Evolutionary conservation across 352 stramenopile genomes (phyloP), one percentile per base, ranked within the genome.

Genomic region (Pythium plurisporium): DNA sequence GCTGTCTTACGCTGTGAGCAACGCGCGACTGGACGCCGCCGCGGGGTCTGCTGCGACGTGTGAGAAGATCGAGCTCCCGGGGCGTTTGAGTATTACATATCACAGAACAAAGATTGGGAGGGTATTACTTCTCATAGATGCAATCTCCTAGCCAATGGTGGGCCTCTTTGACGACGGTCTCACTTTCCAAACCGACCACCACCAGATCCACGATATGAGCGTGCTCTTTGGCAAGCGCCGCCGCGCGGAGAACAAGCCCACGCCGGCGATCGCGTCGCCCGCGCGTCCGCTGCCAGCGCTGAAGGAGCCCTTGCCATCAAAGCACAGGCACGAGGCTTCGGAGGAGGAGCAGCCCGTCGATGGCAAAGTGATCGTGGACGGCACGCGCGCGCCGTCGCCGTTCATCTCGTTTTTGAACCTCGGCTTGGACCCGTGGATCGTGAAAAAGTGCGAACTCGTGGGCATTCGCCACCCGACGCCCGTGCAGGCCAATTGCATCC

Each of bases 401-500:
- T 70, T 89, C 41, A 82, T 82, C 30, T 90, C 82, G 55, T 96
- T 96, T 71, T 55, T 85, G 33, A 86, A 89, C 61, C 67, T 96
- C 5, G 87, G 87, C 0, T 67, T 97, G 23, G 84, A 93, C 64
- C 70, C 82, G 50, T 97, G 87, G 89, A 74, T 96, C 31, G 83
- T 94, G 23, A 82, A 91, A 45, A 87, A 90, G 46, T 93, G 84
- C 59, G 72, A 89, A 37, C 69, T 88, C 36, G 63, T 96, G 60
- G 87, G 86, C 41, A 95, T 97, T 49, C 70, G 67, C 27, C 75
- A 93, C 53, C 92, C 92, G 42, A 96, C 89, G 54, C 85, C 87
- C 8, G 84, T 97, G 34, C 92, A 98, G 69, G 82, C 82, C 12
- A 74, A 93, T 34, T 97, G 87, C 59, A 97, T 98, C 54, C 93